These are phyloP conservation scores for Fusarium algeriense DNA, from an alignment of 2,329 filamentous ascomycete species.

Conservation along the genomic window DNA sequence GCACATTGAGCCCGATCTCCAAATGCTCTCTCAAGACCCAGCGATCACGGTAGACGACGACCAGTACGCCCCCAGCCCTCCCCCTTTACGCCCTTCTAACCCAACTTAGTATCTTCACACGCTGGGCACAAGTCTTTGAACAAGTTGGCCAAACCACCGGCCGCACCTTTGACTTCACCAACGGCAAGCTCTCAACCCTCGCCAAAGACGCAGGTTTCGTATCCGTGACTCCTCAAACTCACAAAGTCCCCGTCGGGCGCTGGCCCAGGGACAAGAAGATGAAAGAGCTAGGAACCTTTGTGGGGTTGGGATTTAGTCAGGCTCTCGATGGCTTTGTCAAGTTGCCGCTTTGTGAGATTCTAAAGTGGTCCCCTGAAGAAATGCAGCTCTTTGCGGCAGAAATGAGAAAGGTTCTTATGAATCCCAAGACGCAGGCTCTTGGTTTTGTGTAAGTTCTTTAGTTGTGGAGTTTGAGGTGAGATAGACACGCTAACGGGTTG, in stretches of 20 bases:
- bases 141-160: conserved; percentile 35
- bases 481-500: not conserved
- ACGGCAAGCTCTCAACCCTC: conserved; percentile 34
- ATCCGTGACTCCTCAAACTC: conserved; percentile 5
- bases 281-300: conserved; percentile 42
- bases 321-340: conserved; percentile 42
- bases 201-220: conserved; percentile 27
- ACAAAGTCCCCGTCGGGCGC: conserved; percentile 37
- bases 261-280: conserved; percentile 42
- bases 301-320: conserved; percentile 41
- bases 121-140: conserved; percentile 33
- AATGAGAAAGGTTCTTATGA: conserved; percentile 33
- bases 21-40: conserved; percentile 33
- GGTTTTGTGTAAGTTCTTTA: conserved; percentile 32
- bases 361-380: conserved; percentile 35
- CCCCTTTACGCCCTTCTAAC: fast-evolving
- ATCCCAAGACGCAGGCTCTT: conserved; percentile 31
- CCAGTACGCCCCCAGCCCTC: conserved; percentile 6
- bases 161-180: conserved; percentile 36
- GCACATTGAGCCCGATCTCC: conserved; percentile 44
- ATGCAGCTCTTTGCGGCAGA: conserved; percentile 43
- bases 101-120: conserved; percentile 23
- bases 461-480: fast-evolving
- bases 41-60: conserved; percentile 19
- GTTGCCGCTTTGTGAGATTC: conserved; percentile 39